These are phyloP conservation scores for Rhizoctonia solani DNA, from an alignment of 1,284 basidiomycete species.

Conservation along the genomic window DNA sequence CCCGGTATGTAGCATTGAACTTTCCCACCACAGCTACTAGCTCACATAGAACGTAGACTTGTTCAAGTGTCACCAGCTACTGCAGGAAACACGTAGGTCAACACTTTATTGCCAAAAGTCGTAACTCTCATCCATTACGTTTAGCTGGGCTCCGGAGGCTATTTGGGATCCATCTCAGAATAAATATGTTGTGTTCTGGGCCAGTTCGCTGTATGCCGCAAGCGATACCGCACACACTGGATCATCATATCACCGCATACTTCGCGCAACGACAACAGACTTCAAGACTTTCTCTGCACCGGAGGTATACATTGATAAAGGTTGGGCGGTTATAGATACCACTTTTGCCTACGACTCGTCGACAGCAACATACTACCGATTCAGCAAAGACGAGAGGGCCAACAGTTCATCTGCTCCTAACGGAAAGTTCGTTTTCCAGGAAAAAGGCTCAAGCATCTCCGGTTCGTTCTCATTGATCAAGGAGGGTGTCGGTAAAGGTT, in stretches of 20 bases:
- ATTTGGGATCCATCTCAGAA: slow-evolving; percentile 29
- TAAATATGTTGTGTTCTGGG: slow-evolving; percentile 30
- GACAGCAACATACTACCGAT: slow-evolving; percentile 19
- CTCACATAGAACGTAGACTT: slow-evolving; percentile 1
- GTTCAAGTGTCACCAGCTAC: slow-evolving; percentile 29
- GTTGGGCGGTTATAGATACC: slow-evolving; percentile 17
- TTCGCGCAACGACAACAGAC: slow-evolving; percentile 22
- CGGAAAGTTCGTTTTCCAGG: slow-evolving; percentile 26
- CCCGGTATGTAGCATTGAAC: background rate
- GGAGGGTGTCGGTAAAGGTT: slow-evolving; percentile 22
- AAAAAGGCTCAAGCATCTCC: slow-evolving; percentile 13
- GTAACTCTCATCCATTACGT: background rate
- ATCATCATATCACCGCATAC: slow-evolving; percentile 23
- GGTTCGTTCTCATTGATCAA: slow-evolving; percentile 9
- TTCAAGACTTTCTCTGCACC: slow-evolving; percentile 22
- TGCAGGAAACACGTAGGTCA: slow-evolving; percentile 20
- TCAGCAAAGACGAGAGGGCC: slow-evolving; percentile 25
- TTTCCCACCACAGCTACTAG: background rate
- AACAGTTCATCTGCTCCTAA: slow-evolving; percentile 27
- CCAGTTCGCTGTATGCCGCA: slow-evolving; percentile 26
- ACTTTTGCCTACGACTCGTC: slow-evolving; percentile 20
- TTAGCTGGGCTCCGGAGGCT: slow-evolving; percentile 28
- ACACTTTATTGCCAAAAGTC: background rate
- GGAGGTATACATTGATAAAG: slow-evolving; percentile 22
- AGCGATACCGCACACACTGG: slow-evolving; percentile 19